Evolutionary conservation across 148 eudicot species (phyloP).

Genomic region (Nyssa sinensis): DNA sequence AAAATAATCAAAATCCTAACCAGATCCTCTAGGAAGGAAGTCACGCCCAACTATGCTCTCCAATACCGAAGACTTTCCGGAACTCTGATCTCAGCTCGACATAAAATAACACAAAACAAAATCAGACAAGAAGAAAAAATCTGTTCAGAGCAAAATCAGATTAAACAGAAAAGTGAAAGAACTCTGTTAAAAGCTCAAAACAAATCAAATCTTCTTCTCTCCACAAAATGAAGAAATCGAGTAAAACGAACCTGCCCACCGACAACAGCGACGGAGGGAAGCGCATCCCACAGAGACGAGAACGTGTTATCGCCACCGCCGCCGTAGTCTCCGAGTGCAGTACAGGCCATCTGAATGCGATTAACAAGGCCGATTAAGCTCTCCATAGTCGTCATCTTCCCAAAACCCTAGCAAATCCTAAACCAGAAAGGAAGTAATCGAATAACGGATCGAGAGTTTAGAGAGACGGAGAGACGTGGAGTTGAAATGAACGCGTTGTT

Average conservation of each 20-base stretch:
- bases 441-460: background rate
- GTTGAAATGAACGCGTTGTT: slow-evolving; percentile 8
- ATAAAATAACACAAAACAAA: slow-evolving; percentile 5
- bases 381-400: slow-evolving; percentile 57
- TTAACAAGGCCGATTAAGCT: slow-evolving; percentile 66
- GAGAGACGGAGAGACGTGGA: background rate
- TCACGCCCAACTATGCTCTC: slow-evolving; percentile 97
- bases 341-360: slow-evolving; percentile 61
- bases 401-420: slow-evolving; percentile 6
- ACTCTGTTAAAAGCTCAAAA: slow-evolving; percentile 3
- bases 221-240: background rate
- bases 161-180: no score
- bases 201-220: background rate
- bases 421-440: slow-evolving; percentile 1
- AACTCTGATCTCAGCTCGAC: slow-evolving; percentile 56
- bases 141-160: no score
- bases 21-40: slow-evolving; percentile 96
- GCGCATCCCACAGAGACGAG: slow-evolving; percentile 71
- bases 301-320: slow-evolving; percentile 49
- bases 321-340: slow-evolving; percentile 63
- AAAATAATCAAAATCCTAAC: slow-evolving; percentile 34
- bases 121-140: background rate
- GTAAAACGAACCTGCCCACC: slow-evolving; percentile 58
- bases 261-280: slow-evolving; percentile 72
- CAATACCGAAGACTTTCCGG: slow-evolving; percentile 90